Base-by-base conservation (phyloP, 2,329 filamentous ascomycete genomes). In the Stachybotrys chlorohalonatus region DNA sequence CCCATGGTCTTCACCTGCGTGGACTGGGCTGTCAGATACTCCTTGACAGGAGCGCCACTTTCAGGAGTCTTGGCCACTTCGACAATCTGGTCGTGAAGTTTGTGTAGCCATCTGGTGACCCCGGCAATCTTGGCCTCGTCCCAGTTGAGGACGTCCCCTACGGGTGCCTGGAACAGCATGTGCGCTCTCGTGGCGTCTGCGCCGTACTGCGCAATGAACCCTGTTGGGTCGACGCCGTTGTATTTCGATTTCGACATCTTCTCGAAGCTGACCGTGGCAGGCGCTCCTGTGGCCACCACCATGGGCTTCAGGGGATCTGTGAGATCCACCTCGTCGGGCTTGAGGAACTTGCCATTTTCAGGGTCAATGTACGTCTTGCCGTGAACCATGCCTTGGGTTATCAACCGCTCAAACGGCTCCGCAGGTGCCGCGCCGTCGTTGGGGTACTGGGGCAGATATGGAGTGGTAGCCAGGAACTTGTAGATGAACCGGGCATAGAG, bases 221-320 rank as follows among this genome's bases (percentile, higher is more conserved):
- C 76, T 0, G 82, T 84, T 0, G 91, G 91, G 65, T 95, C 90
- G 7, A 95, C 89, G 31, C 91, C 91, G 65, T 96, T 96, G 73
- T 94, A 79, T 70, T 96, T 96, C 63, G 89, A 95, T 72, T 96
- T 96, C 46, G 89, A 94, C 91, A 96, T 96, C 67, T 96, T 96
- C 68, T 95, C 90, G 62, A 81, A 95, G 1, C 82, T 85, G 16
- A 90, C 70, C 31, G 74, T 80, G 1, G 87, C 83, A 0, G 65
- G 63, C 51, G 79, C 71, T 4, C 83, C 82, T 0, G 83, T 87
- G 0, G 79, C 76, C 16, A 76, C 76, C n/a, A 94, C 80, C 53
- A 76, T 74, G 1, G 87, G 87, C 11, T 73, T 71, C 0, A 74
- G 71, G 0, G 79, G 73, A 47, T 81, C 76, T 4, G 74, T 76